Conservation (phyloP, 1,284 basidiomycete species). For the Ustilago tritici region DNA sequence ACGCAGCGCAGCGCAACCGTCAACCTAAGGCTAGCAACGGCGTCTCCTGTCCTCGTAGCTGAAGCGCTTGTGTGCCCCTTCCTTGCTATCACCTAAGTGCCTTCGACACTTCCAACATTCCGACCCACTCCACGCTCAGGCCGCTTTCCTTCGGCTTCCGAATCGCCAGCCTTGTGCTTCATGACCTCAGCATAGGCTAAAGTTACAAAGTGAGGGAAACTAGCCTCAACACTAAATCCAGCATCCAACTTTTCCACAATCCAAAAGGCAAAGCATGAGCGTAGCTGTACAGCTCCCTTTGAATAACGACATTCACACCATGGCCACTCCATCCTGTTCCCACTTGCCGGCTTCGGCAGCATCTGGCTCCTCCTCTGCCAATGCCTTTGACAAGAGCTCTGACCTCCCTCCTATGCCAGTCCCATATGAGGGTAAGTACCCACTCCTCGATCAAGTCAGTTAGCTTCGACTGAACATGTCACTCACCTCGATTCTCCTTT, state of each 20-base stretch:
- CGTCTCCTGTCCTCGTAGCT: neutral
- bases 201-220: neutral
- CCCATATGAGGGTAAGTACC: conserved; percentile 57
- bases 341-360: conserved; percentile 15
- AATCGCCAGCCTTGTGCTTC: neutral
- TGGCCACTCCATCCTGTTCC: conserved; percentile 27
- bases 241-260: neutral
- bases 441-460: neutral
- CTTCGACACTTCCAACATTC: neutral
- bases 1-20: neutral
- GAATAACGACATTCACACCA: conserved; percentile 26
- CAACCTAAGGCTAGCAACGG: neutral
- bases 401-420: conserved; percentile 64
- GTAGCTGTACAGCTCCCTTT: conserved; percentile 45
- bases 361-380: conserved; percentile 14
- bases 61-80: neutral
- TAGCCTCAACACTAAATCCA: neutral
- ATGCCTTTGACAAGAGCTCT: conserved; percentile 26
- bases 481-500: neutral
- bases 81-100: neutral
- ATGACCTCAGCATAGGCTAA: neutral
- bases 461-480: neutral
- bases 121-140: neutral
- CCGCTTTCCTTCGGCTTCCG: neutral
- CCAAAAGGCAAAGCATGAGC: conserved; percentile 37